Evolutionary conservation across 2,329 filamentous ascomycete genomes (phyloP), one percentile per base, ranked within the genome.

Genomic region (Colletotrichum tamarilloi): DNA sequence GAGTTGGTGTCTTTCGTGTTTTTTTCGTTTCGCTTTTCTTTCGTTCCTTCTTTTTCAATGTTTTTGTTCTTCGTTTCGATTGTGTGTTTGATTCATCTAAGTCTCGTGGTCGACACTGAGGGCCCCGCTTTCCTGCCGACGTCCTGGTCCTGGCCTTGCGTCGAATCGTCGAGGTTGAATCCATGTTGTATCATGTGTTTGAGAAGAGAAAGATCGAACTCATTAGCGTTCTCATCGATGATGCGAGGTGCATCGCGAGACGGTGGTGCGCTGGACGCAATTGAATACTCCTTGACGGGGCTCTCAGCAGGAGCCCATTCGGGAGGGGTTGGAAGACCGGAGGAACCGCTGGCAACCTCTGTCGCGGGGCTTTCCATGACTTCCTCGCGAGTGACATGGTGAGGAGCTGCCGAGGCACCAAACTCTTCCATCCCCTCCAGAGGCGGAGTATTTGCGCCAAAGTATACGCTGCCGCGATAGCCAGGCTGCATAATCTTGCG

Each of bases 311-410:
- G 63, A 12, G 59, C 67, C 55, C 79, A 76, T 58, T 85, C 83
- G 16, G 80, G 80, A 5, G 83, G 84, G 3, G 83, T 84, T 0
- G 81, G 81, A 16, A 81, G 68, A 4, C 80, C 80, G 59, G 82
- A 81, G 16, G 79, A 81, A 46, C 78, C 80, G 67, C 81, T 83
- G 46, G 79, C 80, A n/a, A 78, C 80, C 62, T 83, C 82, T 2
- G 81, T 81, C 7, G 78, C 79, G 6, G 82, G 82, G 65, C 82
- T 85, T 26, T 75, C 75, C 49, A 80, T 75, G 5, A 80, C 81
- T 5, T 76, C 79, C 53, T 85, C 83, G 69, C 80, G 81, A 4
- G 84, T 85, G 22, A 81, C 75, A 24, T 76, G 75, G 65, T 75
- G 72, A 35, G 77, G 68, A 46, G 75, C 71, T 7, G 64, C 71